These are phyloP conservation scores for Aspergillus pseudoglaucus DNA, from an alignment of 2,329 filamentous ascomycete genomes.

Conservation along the genomic window DNA sequence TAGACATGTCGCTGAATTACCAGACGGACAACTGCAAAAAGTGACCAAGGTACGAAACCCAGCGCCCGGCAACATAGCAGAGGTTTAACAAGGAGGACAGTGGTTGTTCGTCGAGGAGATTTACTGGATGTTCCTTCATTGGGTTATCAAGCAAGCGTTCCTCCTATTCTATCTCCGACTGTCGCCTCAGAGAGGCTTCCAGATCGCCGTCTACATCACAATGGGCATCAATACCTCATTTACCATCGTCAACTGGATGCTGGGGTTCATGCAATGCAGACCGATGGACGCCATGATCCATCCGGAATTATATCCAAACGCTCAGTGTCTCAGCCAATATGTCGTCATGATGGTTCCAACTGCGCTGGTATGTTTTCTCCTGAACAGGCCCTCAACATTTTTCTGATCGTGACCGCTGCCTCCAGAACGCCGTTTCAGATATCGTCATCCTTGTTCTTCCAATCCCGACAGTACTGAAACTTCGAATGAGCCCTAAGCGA, in stretches of 20 bases:
- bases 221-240: neutral
- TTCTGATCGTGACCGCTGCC: neutral
- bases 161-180: constrained; percentile 7
- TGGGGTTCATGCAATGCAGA: neutral
- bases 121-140: constrained; percentile 7
- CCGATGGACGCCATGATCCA: neutral
- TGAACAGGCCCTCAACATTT: neutral
- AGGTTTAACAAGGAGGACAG: neutral
- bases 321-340: neutral
- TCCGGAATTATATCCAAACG: neutral
- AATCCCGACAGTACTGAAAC: neutral
- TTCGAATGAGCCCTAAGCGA: neutral
- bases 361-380: neutral
- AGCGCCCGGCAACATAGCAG: neutral
- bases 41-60: neutral
- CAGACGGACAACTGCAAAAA: neutral
- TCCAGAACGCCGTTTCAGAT: neutral
- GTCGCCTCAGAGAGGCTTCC: neutral
- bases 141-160: constrained; percentile 6
- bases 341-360: constrained; percentile 1
- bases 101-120: constrained; percentile 7
- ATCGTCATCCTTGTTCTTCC: neutral
- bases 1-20: neutral
- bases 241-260: neutral
- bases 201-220: neutral